Percentiles rank a stretch among this genome's conserved stretches.
These are phyloP conservation scores for Parsonsia alboflavescens DNA, from an alignment of 257 asterid species.

Conservation along the genomic window DNA sequence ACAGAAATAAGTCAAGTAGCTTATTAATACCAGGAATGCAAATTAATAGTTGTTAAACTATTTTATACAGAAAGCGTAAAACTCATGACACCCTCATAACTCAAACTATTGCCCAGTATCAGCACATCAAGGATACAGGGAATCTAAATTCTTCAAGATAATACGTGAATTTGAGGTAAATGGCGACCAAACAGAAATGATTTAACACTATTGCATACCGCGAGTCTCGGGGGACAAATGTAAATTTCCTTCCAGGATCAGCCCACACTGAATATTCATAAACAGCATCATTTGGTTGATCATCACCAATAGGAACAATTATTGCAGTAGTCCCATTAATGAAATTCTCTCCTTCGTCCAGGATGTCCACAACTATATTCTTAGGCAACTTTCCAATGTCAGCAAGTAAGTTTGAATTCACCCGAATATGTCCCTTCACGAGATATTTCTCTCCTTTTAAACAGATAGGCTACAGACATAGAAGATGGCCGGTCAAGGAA, in stretches of 20 bases:
- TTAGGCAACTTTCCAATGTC: conserved; percentile 44
- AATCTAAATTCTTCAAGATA: neutral
- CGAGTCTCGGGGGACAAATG: conserved; percentile 68
- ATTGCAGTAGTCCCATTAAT: conserved; percentile 50
- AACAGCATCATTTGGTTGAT: conserved; percentile 37
- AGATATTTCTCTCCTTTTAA: conserved; percentile 84
- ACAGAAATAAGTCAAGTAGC: neutral
- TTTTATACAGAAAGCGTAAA: neutral
- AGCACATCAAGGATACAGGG: neutral
- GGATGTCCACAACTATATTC: conserved; percentile 52
- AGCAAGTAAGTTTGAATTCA: conserved; percentile 34
- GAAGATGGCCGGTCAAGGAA: conserved; percentile 9
- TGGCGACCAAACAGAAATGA: conserved; percentile 16
- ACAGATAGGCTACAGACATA: conserved; percentile 66
- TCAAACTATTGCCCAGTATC: neutral
- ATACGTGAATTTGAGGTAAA: conserved; percentile 2
- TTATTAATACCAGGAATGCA: neutral
- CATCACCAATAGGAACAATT: conserved; percentile 37
- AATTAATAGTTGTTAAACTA: neutral
- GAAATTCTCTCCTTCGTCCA: conserved; percentile 44
- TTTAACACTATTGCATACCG: conserved; percentile 45
- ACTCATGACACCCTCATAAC: neutral
- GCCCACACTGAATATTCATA: conserved; percentile 86
- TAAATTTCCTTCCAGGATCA: conserved; percentile 52
- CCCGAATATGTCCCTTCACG: conserved; percentile 62